Base-by-base conservation (phyloP, 2,329 filamentous ascomycete genomes). In the Fusarium circinatum region DNA sequence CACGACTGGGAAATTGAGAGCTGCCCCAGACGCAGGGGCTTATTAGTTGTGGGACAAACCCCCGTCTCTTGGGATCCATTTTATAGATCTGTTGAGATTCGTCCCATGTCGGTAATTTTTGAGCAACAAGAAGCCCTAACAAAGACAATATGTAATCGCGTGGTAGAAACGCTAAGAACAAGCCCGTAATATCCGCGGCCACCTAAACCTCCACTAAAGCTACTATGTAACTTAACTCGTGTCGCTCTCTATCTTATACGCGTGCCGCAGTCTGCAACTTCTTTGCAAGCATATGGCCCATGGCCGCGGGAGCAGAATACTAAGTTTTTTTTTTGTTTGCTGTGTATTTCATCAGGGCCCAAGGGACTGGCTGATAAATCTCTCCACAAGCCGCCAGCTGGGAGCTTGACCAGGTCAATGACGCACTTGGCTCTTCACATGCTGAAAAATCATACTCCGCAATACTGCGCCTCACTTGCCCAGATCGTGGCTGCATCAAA, bases 31-130 rank as follows among this genome's bases (percentile, higher is more conserved):
- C 47, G 75, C 76, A 78, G 76, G 76, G 76, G 76, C 73, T 78
- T 59, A 77, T 78, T 77, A 77, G 47, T 57, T 73, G 76, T 78
- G 76, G 76, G 71, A 78, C 73, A 62, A 52, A 38, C 62, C 69
- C 62, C 68, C 59, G 63, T 76, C 66, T 66, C 62, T 64, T 60
- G 44, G 72, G 58, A 68, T 62, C 75, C 62, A 62, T 63, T 52
- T 48, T 44, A 65, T 51, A 77, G 70, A 75, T 68, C 74, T 73
- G 68, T 61, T 63, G 64, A 75, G 75, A 77, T 75, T 68, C 62
- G 55, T 69, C 68, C 49, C 48, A 47, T 67, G 61, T 70, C 52
- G 48, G 61, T 71, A 52, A 70, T 60, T 36, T 36, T n/a, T 42
- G 42, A 44, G 52, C 41, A 48, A 30, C 41, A 48, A 42, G 28